Base-by-base conservation (phyloP, 768 basidiomycete species). In the Macrolepiota dolichaula region DNA sequence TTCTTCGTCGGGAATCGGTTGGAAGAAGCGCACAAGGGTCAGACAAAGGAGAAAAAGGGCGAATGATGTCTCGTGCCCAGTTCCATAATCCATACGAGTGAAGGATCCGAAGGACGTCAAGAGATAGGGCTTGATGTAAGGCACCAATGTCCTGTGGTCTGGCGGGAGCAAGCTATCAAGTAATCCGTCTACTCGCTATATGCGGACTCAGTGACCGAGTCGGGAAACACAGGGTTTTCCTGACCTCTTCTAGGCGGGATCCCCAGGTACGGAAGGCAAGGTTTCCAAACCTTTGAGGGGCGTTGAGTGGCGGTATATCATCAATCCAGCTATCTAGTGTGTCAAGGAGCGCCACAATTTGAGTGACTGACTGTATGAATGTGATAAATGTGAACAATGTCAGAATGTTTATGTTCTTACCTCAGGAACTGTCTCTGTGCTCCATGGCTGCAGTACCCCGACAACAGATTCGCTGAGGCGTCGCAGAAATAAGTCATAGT, bases 1-100 rank as follows among this genome's bases (percentile, higher is more conserved):
- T 68, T 93, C 91, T 67, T 92, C 83, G 12, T 81, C 77, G 1
- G 79, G 76, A 10, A 74, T 71, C 1, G 88, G 85, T 25, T 82
- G 69, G 56, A 89, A 78, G 67, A 89, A 84, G 6, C 91, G 83
- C 32, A 87, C 71, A 38, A 92, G 84, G n/a, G 85, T 79, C 57
- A 94, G 79, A 63, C 82, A 83, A 12, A 91, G 78, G 7, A 98
- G 79, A 62, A 93, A 90, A 17, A 96, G 75, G 6, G 83, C 85
- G 69, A 97, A 98, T 0, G 91, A 88, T 0, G 93, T 83, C 77
- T 98, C 97, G 68, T 99, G 97, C 0, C 97, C 97, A 3, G 93
- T 94, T 1, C 97, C 96, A 70, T 98, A 98, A 78, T 99, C 97
- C 76, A 98, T 86, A 57, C 97, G 85, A 12, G 83, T 81, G 67